These are phyloP conservation scores for Trametes sanguinea DNA, from an alignment of 768 basidiomycete genomes.

Conservation along the genomic window DNA sequence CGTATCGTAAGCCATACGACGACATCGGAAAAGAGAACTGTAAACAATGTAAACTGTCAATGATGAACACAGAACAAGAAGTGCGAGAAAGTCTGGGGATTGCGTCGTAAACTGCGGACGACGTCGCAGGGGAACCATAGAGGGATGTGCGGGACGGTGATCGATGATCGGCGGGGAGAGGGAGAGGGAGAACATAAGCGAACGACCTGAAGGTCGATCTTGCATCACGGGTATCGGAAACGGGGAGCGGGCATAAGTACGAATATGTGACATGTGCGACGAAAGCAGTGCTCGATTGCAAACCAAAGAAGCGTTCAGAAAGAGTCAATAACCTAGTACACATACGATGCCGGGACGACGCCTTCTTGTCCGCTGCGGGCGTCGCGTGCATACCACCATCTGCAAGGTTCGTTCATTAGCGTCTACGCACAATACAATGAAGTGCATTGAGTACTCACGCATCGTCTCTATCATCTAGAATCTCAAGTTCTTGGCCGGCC, in stretches of 20 bases:
- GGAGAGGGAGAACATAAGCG: constrained; percentile 26
- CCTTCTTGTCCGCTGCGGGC: constrained; percentile 79
- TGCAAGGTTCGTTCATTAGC: constrained; percentile 36
- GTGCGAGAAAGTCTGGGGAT: constrained; percentile 6
- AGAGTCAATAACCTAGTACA: constrained; percentile 56
- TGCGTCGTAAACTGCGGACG: constrained; percentile 6
- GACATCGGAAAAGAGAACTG: background rate
- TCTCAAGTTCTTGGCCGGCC: constrained; percentile 70
- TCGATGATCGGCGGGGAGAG: no score
- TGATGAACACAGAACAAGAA: constrained; percentile 5
- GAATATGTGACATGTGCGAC: constrained; percentile 28
- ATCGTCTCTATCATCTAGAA: constrained; percentile 78
- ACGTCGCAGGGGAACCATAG: background rate
- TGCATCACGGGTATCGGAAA: constrained; percentile 40
- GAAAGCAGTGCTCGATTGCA: constrained; percentile 26
- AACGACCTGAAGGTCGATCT: constrained; percentile 42
- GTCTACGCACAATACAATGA: background rate
- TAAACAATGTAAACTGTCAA: background rate
- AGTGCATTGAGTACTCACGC: constrained; percentile 52
- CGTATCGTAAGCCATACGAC: constrained; percentile 22
- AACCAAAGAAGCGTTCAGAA: constrained; percentile 18
- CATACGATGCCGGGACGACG: constrained; percentile 88
- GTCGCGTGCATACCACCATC: constrained; percentile 96
- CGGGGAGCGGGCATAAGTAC: constrained; percentile 18
- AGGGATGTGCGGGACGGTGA: background rate